Evolutionary conservation across 768 basidiomycete species (phyloP).

Genomic region (Kwoniella bestiolae): DNA sequence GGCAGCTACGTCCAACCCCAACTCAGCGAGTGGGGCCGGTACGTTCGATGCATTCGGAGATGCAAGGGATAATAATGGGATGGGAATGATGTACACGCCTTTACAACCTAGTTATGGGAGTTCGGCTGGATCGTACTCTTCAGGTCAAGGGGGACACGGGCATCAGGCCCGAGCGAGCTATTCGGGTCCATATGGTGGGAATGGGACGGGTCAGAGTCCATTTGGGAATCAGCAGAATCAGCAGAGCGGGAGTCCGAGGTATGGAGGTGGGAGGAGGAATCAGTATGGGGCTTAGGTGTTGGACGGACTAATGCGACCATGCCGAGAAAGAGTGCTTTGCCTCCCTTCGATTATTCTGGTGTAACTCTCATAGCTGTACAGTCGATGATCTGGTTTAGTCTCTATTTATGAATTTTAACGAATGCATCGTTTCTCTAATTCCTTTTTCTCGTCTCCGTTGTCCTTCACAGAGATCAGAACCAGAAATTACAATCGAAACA

Average conservation of each 20-base stretch:
- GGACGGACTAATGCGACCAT: no score
- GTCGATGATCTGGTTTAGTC: no score
- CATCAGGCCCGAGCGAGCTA: constrained; percentile 46
- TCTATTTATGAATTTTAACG: no score
- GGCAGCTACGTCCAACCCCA: constrained; percentile 32
- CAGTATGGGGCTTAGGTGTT: constrained; percentile 34
- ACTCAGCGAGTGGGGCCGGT: constrained; percentile 11
- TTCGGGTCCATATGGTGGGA: constrained; percentile 42
- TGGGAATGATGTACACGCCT: constrained; percentile 51
- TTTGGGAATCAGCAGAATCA: constrained; percentile 18
- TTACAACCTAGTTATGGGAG: constrained; percentile 36
- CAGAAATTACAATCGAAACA: no score
- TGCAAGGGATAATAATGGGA: constrained; percentile 22
- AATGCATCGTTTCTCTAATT: no score
- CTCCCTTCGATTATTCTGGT: no score
- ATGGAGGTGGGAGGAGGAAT: constrained; percentile 39
- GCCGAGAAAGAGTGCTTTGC: no score
- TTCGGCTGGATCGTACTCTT: not conserved
- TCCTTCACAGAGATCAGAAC: no score
- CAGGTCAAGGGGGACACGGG: constrained; percentile 8
- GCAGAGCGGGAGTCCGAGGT: constrained; percentile 37
- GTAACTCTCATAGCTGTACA: no score
- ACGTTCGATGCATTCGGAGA: constrained; percentile 44
- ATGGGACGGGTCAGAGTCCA: constrained; percentile 24
- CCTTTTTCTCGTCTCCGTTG: no score